Conservation (phyloP, 768 basidiomycete genomes). For the Pleurotus citrinopileatus region DNA sequence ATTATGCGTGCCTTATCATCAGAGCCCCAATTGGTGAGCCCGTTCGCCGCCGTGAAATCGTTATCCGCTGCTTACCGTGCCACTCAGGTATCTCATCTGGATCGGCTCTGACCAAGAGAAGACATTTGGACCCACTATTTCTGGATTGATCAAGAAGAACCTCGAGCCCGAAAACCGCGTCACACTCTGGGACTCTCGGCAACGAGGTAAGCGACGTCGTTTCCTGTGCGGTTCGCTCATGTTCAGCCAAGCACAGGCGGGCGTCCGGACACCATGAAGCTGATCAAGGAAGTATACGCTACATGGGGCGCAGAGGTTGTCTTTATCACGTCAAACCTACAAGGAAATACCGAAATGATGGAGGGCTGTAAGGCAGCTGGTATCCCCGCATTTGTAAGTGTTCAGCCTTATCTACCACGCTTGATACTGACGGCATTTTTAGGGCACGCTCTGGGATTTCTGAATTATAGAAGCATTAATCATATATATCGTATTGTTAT, state of each 20-base stretch:
- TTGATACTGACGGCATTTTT: not conserved
- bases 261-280: slow-evolving; percentile 76
- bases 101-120: slow-evolving; percentile 84
- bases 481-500: slow-evolving; percentile 8
- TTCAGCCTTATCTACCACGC: slow-evolving; percentile 4
- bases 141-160: slow-evolving; percentile 64
- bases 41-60: not conserved
- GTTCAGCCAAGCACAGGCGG: slow-evolving; percentile 38
- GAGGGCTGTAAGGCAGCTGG: slow-evolving; percentile 71
- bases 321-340: slow-evolving; percentile 79
- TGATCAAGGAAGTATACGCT: slow-evolving; percentile 69
- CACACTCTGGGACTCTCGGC: slow-evolving; percentile 77
- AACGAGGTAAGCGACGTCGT: slow-evolving; percentile 40
- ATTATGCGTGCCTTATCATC: slow-evolving; percentile 12
- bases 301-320: slow-evolving; percentile 83
- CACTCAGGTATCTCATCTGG: slow-evolving; percentile 74
- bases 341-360: slow-evolving; percentile 81
- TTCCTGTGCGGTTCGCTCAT: not conserved
- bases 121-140: slow-evolving; percentile 81
- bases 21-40: slow-evolving; percentile 49
- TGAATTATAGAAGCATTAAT: slow-evolving; percentile 16
- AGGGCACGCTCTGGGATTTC: slow-evolving; percentile 78
- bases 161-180: slow-evolving; percentile 62
- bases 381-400: slow-evolving; percentile 62
- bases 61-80: not conserved